Base-by-base conservation (phyloP, 164 flowering plant species). In the Piper betle region DNA sequence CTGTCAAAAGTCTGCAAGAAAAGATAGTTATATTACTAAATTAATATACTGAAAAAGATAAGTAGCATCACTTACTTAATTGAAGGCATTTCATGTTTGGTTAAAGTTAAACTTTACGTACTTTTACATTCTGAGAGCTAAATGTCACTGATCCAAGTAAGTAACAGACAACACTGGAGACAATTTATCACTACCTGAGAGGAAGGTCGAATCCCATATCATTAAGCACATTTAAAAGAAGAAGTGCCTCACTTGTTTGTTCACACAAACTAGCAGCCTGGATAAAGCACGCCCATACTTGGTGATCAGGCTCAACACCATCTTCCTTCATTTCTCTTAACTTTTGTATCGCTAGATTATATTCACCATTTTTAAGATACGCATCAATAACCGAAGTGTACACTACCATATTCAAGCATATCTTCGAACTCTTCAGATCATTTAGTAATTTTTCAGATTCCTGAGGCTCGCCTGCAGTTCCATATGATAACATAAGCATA, bases 261-360 rank as follows among this genome's bases (percentile, higher is more conserved):
- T 75, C 72, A 62, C 80, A 80, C 68, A 85, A 71, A 75, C 99
- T 94, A 6, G 96, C 96, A 56, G 96, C 95, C 72, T 84, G 76
- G n/a, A 90, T 69, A 74, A 88, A 90, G 77, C 87, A 86, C 57
- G 99, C 90, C 95, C 96, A 94, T 82, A 94, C 82, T 75, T 85
- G 82, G 77, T 85, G 84, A 57, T 94, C 96, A 40, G 93, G 88
- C 56, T 85, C 83, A 64, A 88, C 37, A 53, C 93, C 99, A 61
- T 80, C 87, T 64, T 64, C 64, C 74, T 67, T 85, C 97, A 94
- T 90, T 68, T 83, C 84, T 62, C 59, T 39, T 18, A 94, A 84
- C 78, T 85, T 94, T 70, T 81, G 81, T 56, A 85, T 80, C 69
- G 81, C 97, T 67, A 69, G 63, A 39, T 73, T 69, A 68, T 79